These are phyloP conservation scores for Tephrocybe sp. DNA, from an alignment of 768 basidiomycete genomes.

Conservation along the genomic window DNA sequence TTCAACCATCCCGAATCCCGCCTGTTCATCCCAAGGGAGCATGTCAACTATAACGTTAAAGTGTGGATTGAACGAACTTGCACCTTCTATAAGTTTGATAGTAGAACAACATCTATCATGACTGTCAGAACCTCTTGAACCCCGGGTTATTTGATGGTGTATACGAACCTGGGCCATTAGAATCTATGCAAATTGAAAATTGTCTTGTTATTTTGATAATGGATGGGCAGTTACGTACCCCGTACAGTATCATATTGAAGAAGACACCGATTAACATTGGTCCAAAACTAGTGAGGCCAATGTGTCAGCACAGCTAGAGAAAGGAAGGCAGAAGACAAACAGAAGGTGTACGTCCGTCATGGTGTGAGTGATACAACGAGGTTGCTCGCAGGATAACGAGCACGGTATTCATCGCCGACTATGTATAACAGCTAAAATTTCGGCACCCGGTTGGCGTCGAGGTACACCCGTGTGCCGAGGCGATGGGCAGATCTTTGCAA, in stretches of 20 bases:
- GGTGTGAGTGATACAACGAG: too few species aligned
- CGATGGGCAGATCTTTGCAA: too few species aligned
- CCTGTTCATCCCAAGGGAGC: neutral
- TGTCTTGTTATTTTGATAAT: too few species aligned
- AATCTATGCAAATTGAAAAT: neutral
- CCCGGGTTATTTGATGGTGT: neutral
- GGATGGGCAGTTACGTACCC: neutral
- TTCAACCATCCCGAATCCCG: neutral
- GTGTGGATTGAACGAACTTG: neutral
- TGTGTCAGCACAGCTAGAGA: too few species aligned
- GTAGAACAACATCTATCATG: slow-evolving; percentile 14
- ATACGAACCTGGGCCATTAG: neutral
- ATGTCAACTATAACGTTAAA: neutral
- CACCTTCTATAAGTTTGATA: slow-evolving; percentile 18
- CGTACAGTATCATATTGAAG: slow-evolving; percentile 3
- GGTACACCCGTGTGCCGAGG: too few species aligned
- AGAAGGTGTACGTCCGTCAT: too few species aligned
- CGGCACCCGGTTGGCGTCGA: too few species aligned
- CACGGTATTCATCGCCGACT: too few species aligned
- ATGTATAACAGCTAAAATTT: too few species aligned
- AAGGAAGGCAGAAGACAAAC: too few species aligned
- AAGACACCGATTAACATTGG: slow-evolving; percentile 2
- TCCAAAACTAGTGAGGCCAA: neutral
- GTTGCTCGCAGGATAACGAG: too few species aligned
- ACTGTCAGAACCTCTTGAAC: neutral